Evolutionary conservation across 2,329 filamentous ascomycete genomes (phyloP), one percentile per base, ranked within the genome.

Genomic region (Parasarocladium wereldwijsianum): DNA sequence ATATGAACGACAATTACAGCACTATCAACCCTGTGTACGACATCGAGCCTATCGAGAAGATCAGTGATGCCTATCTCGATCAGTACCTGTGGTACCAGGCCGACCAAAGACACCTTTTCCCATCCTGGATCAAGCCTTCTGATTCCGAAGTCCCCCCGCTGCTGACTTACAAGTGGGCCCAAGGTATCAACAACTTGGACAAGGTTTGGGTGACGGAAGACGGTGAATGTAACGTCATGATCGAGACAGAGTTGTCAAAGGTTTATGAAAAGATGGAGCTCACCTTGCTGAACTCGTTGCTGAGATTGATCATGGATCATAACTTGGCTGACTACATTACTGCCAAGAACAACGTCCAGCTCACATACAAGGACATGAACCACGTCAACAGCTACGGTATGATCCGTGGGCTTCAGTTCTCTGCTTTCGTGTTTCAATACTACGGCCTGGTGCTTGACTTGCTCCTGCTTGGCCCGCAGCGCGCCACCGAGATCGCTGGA

Each of bases 1-100:
- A 98, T 50, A 98, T 98, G 90, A 98, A 98, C 52, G 90, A 98
- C 59, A 98, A 98, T 49, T 98, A 98, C 60, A 96, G 76, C 63
- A 87, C 84, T 12, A 98, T 98, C 62, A 98, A 98, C 49, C 92
- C 90, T 0, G 90, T 98, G 1, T 98, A 98, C 49, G 90, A 98
- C 42, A 90, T 98, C 36, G 92, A 98, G 56, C 90, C 90, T 0
- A 94, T 98, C 35, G 90, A 98, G 62, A 98, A 98, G 62, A 98
- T 98, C 43, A 98, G 87, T 22, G 90, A 98, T 55, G 92, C 90
- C 3, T 98, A 98, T 45, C 71, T 98, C 28, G 90, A 98, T 46
- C 92, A 98, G 48, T 98, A 98, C 46, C 66, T 98, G 8, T 98
- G 92, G 90, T 98, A 98, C 49, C 90, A 98, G 55, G 90, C 92